Conservation (phyloP, 106 monocot species). For the Dendrobium chrysotoxum region DNA sequence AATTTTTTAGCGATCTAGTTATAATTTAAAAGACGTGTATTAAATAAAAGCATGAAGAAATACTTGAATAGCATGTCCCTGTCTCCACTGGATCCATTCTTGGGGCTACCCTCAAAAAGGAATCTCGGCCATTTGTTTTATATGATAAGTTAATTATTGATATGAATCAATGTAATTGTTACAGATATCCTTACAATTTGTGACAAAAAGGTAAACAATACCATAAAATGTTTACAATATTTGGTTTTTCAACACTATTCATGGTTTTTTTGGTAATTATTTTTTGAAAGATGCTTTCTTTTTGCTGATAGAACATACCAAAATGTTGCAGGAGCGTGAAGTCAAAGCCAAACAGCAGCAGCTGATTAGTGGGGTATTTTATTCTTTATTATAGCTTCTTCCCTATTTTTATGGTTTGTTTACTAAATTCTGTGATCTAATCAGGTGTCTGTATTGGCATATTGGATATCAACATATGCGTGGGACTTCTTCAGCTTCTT, state of each 20-base stretch:
- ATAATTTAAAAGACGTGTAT: not conserved
- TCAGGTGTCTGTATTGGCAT: slow-evolving; percentile 82
- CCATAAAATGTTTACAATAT: not conserved
- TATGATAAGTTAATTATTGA: not conserved
- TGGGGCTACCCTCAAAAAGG: not conserved
- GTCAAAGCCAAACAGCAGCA: slow-evolving; percentile 93
- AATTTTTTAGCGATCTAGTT: not conserved
- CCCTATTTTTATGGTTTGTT: not conserved
- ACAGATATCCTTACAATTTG: not conserved
- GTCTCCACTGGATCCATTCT: not conserved
- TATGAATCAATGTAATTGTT: not conserved
- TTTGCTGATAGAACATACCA: not conserved
- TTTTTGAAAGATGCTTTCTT: not conserved
- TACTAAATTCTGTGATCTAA: not conserved
- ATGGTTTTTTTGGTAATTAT: not conserved
- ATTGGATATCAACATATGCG: slow-evolving; percentile 80
- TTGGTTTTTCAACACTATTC: not conserved
- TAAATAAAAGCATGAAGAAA: not conserved
- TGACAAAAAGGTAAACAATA: not conserved
- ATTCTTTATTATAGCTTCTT: not conserved
- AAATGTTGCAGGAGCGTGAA: slow-evolving; percentile 68
- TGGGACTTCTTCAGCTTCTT: slow-evolving; percentile 98
- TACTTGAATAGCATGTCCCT: not conserved
- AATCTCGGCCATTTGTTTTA: not conserved
- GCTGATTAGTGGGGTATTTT: slow-evolving; percentile 84